Conservation (phyloP, 805 yeast genomes). For the Metschnikowia vanudenii region DNA sequence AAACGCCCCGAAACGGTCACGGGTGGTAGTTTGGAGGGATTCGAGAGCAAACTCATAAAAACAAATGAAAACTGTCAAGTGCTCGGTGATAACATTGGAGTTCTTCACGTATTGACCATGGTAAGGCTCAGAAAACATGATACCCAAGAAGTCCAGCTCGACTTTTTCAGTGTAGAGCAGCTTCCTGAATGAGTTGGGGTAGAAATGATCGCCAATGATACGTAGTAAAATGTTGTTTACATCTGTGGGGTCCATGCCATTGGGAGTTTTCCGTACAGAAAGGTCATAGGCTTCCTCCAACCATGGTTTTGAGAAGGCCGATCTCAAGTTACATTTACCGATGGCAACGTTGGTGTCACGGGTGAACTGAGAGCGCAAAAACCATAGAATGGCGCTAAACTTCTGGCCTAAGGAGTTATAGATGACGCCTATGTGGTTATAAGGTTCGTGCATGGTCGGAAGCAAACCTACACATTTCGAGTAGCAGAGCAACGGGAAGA, state of each 20-base stretch:
- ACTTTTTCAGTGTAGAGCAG: constrained; percentile 14
- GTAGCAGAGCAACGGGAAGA: constrained; percentile 36
- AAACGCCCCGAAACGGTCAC: constrained; percentile 10
- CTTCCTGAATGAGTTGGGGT: constrained; percentile 34
- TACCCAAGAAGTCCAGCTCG: constrained; percentile 25
- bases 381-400: constrained; percentile 50
- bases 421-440: constrained; percentile 55
- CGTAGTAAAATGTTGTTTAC: constrained; percentile 30
- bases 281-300: constrained; percentile 22
- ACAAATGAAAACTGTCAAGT: constrained; percentile 17
- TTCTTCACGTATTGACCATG: constrained; percentile 6
- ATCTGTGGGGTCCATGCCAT: constrained; percentile 10
- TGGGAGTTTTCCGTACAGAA: constrained; percentile 9
- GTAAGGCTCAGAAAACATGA: constrained; percentile 22
- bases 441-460: constrained; percentile 69
- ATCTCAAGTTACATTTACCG: constrained; percentile 47
- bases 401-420: constrained; percentile 42
- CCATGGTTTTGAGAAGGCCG: constrained; percentile 37
- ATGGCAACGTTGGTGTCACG: constrained; percentile 46
- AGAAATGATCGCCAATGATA: constrained; percentile 42
- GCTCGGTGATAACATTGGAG: constrained; percentile 13
- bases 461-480: constrained; percentile 53
- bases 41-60: constrained; percentile 13
- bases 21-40: not conserved
- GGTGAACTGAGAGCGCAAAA: constrained; percentile 55